Conservation (phyloP, 257 asterid species). For the Rubia yunnanensis region DNA sequence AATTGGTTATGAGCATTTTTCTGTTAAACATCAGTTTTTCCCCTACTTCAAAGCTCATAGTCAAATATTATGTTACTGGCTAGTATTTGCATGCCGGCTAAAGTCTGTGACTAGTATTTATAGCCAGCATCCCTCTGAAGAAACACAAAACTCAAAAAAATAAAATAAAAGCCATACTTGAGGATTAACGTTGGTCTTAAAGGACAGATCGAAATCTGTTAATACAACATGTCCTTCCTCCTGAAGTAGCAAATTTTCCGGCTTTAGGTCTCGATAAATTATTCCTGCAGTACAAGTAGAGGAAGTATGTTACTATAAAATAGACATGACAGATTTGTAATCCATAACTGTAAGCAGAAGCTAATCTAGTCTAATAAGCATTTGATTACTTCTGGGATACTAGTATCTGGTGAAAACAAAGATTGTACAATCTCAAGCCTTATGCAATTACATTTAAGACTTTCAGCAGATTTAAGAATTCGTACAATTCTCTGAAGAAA, state of each 20-base stretch:
- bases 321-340: neutral
- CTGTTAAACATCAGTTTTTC: neutral
- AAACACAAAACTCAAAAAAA: constrained; percentile 3
- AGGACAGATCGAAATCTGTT: constrained; percentile 88
- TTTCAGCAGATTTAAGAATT: neutral
- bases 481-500: neutral
- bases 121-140: neutral
- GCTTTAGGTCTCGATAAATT: constrained; percentile 87
- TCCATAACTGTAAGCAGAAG: neutral
- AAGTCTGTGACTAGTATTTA: neutral
- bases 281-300: constrained; percentile 54
- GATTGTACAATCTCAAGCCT: constrained; percentile 5
- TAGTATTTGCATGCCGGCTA: too few species aligned
- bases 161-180: constrained; percentile 42
- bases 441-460: neutral
- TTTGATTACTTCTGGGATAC: neutral
- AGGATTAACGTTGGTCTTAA: constrained; percentile 77
- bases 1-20: neutral
- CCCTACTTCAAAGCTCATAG: neutral
- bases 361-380: neutral
- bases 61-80: neutral
- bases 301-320: constrained; percentile 7
- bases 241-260: constrained; percentile 85
- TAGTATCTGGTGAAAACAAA: neutral
- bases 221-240: constrained; percentile 76